Evolutionary conservation across 176 grass and related monocot genomes (phyloP).

Genomic region (Olyra latifolia): DNA sequence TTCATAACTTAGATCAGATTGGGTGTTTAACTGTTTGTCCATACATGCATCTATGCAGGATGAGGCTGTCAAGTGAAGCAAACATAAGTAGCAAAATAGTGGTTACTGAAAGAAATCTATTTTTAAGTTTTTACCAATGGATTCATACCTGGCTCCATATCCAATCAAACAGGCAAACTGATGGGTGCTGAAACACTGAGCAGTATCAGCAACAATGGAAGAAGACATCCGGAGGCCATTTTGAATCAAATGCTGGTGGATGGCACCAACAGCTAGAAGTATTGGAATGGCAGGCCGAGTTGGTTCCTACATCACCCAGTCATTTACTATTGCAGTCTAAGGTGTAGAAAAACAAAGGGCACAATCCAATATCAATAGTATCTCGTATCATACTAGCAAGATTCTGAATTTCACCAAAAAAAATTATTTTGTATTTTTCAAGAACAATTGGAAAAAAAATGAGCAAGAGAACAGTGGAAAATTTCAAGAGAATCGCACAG

Average conservation of each 20-base stretch:
- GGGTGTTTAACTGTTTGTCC: neutral
- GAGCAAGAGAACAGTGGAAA: neutral
- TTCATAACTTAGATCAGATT: slow-evolving; percentile 10
- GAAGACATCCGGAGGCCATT: slow-evolving; percentile 96
- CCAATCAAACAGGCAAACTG: slow-evolving; percentile 99
- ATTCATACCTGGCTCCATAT: slow-evolving; percentile 92
- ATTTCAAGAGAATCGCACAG: slow-evolving; percentile 13
- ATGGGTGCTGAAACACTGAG: slow-evolving; percentile 99
- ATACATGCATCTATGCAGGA: slow-evolving; percentile 31
- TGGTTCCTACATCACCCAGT: slow-evolving; percentile 63
- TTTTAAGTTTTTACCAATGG: slow-evolving; percentile 17
- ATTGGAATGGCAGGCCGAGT: slow-evolving; percentile 93
- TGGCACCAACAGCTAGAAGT: slow-evolving; percentile 95
- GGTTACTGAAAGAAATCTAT: slow-evolving; percentile 16
- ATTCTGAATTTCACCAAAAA: slow-evolving; percentile 5
- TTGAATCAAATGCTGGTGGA: slow-evolving; percentile 99
- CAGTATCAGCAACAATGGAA: slow-evolving; percentile 96
- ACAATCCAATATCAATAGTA: neutral
- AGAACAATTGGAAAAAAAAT: neutral
- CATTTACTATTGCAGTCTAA: slow-evolving; percentile 24
- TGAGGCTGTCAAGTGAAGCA: slow-evolving; percentile 12
- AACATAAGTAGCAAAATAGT: slow-evolving; percentile 22
- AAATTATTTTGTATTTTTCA: slow-evolving; percentile 10
- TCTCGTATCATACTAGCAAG: neutral
- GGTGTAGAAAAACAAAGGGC: neutral